Evolutionary conservation across 1,284 basidiomycete genomes (phyloP), one percentile per base, ranked within the genome.

Genomic region (Sporisorium scitamineum): DNA sequence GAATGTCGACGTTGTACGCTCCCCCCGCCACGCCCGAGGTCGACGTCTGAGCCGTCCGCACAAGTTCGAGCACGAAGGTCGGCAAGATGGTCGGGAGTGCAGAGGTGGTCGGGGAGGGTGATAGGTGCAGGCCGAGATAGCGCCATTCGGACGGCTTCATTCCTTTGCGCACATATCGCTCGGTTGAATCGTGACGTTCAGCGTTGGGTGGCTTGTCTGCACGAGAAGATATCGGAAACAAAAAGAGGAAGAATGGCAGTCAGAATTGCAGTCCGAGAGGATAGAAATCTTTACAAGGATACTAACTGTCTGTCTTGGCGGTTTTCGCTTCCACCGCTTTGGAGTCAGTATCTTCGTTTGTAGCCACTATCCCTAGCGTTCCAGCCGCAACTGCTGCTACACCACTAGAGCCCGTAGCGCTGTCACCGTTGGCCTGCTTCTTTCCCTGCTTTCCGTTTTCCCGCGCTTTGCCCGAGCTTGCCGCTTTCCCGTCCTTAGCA

Each of bases 1-100:
- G 71, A 16, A 82, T 31, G 37, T 82, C 80, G 29, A 80, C 55
- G 26, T 55, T 44, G 50, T 69, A 68, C 5, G 79, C 79, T 3
- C 70, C 72, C 11, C 72, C 77, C 11, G 76, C 53, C 5, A 42
- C 22, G 32, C 80, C 80, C 54, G 78, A 44, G 27, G 69, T 66
- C 0, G 54, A 16, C 10, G 54, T 62, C 20, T 79, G 68, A 0
- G 79, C 76, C 6, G 54, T 59, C 3, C 56, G 58, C 10, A 78
- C 48, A 11, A 72, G 48, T 7, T 68, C 52, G 7, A 63, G 51
- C 5, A 80, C 60, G n/a, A 57, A 55, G 0, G 53, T 51, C 2
- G 67, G 58, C 9, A 64, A 51, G n/a, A 70, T 48, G 0, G 51
- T 50, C 3, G 55, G 22, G 0, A 60, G 54, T 3, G 53, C 18